These are phyloP conservation scores for Fusarium sterilihyphosum DNA, from an alignment of 2,329 filamentous ascomycete species.

Conservation along the genomic window DNA sequence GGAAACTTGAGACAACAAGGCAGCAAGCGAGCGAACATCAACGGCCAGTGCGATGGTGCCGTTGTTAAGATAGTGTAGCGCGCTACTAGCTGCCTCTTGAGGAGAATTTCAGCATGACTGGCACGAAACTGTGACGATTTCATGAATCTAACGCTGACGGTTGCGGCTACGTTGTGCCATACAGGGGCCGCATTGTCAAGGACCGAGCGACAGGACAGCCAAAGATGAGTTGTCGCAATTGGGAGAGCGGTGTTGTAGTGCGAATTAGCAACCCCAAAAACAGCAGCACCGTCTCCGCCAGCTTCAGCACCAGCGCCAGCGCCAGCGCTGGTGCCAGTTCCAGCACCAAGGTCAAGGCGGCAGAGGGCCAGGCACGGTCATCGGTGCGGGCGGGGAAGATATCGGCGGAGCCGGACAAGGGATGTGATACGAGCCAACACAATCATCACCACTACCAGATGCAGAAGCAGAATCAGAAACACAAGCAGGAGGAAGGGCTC, in stretches of 20 bases:
- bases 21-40: constrained; percentile 34
- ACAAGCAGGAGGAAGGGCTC: constrained; percentile 13
- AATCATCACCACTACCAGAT: neutral
- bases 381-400: constrained; percentile 29
- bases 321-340: constrained; percentile 2
- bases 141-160: constrained; percentile 40
- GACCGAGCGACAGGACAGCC: constrained; percentile 73
- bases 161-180: constrained; percentile 28
- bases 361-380: constrained; percentile 33
- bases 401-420: constrained; percentile 32
- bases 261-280: constrained; percentile 56
- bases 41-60: constrained; percentile 34
- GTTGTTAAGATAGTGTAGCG: constrained; percentile 16
- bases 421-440: constrained; percentile 30
- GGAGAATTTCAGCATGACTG: constrained; percentile 24
- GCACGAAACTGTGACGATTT: constrained; percentile 33
- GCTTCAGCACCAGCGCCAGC: constrained; percentile 10
- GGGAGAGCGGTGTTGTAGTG: constrained; percentile 92
- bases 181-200: constrained; percentile 79
- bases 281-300: constrained; percentile 24
- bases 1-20: constrained; percentile 35
- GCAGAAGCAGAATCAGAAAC: constrained; percentile 10
- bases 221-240: constrained; percentile 88
- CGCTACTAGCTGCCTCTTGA: constrained; percentile 30
- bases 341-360: constrained; percentile 30